These are phyloP conservation scores for Waitea zeae DNA, from an alignment of 1,284 basidiomycete species.

Conservation along the genomic window DNA sequence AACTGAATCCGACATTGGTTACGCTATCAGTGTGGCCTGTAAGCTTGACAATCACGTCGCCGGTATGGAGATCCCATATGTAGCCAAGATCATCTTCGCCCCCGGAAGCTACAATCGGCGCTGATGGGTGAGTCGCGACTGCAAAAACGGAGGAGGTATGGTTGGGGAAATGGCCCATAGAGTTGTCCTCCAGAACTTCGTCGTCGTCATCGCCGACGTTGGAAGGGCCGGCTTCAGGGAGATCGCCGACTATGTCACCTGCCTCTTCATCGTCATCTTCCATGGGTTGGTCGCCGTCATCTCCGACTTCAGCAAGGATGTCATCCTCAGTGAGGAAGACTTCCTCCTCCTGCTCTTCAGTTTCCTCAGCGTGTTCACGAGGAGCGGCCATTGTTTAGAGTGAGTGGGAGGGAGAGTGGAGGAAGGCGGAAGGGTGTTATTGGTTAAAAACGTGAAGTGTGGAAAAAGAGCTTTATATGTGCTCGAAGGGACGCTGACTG, in stretches of 20 bases:
- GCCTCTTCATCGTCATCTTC: conserved; percentile 52
- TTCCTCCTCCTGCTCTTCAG: conserved; percentile 23
- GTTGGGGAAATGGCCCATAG: conserved; percentile 43
- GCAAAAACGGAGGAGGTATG: conserved; percentile 75
- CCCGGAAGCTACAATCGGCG: conserved; percentile 77
- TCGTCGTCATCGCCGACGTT: conserved; percentile 20
- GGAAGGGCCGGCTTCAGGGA: conserved; percentile 10
- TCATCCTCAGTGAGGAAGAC: conserved; percentile 46
- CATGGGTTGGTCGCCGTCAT: conserved; percentile 59
- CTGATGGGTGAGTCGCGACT: conserved; percentile 73
- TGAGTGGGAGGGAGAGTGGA: too few species aligned
- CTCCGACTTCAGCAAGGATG: conserved; percentile 41
- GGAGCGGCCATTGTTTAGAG: conserved; percentile 7
- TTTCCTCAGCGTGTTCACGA: conserved; percentile 21
- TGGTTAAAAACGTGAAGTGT: background rate
- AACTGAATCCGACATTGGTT: conserved; percentile 63
- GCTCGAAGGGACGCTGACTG: too few species aligned
- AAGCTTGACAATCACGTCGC: conserved; percentile 68
- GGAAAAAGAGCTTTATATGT: too few species aligned
- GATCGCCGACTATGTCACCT: conserved; percentile 23
- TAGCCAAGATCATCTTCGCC: conserved; percentile 94
- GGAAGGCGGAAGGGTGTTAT: background rate
- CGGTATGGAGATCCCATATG: conserved; percentile 81
- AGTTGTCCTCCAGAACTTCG: conserved; percentile 38
- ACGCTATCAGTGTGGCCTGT: conserved; percentile 92